Evolutionary conservation across 306 rosid species (phyloP), one percentile per base, ranked within the genome.

Genomic region (Mucuna pruriens): DNA sequence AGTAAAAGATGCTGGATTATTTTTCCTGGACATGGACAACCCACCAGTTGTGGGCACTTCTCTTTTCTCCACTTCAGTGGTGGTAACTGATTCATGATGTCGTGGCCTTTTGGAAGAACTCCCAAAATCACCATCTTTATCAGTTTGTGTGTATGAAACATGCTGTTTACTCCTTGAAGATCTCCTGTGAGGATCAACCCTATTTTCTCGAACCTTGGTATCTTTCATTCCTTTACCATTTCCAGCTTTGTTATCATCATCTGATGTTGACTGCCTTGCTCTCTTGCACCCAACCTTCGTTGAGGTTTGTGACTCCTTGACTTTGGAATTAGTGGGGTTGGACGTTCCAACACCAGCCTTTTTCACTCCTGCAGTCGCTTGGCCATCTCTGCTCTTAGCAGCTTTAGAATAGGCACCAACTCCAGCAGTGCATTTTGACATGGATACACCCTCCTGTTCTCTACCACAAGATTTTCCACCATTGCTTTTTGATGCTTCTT

Each of bases 121-220:
- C 51, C 77, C 77, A 85, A 84, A 76, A 82, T 78, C 86, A 78
- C 81, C 76, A 68, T 75, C 86, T 80, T 80, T 71, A 49, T 33
- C 29, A 2, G 76, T 77, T 82, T 88, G 85, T 61, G 45, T 45
- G 87, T 23, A 80, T 3, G 85, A 74, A 87, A 84, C 84, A 68
- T 62, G 83, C 77, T 83, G 88, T 71, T 86, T 92, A 44, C 82
- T 72, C 82, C 91, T 84, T 23, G 90, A 73, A 71, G 92, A 78
- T 88, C 76, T 88, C 75, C 91, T 75, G 42, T 9, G 66, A 71
- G 86, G 72, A 75, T 78, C 84, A 31, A 49, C 60, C 42, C 5
- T 78, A 31, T 85, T 85, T 85, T 85, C 86, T 63, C 25, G 58
- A 65, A 40, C 66, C 71, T 80, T 15, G 33, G 58, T 39, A 75